phyloP scores from a whole-genome alignment of 768 basidiomycete genomes.

The Lanmaoa rubissima region DNA sequence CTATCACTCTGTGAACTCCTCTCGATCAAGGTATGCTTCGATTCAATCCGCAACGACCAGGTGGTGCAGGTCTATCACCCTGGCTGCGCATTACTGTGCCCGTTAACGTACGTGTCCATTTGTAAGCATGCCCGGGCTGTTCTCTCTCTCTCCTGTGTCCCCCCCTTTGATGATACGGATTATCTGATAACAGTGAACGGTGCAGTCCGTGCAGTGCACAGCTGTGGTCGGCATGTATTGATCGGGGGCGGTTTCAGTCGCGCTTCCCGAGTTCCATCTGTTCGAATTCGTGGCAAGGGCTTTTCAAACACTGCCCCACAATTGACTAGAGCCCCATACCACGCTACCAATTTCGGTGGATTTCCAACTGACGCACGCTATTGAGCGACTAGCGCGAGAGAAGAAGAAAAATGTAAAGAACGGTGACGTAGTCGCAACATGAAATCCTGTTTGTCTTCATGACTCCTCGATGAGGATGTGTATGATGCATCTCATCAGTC shows the following conservation, averaged over 20 bases:
- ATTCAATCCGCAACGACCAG: slow-evolving; percentile 3
- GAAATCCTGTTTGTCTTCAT: slow-evolving; percentile 11
- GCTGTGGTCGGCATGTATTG: slow-evolving; percentile 29
- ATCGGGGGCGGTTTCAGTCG: slow-evolving; percentile 26
- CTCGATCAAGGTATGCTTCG: slow-evolving; percentile 20
- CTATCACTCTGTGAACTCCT: slow-evolving; percentile 9
- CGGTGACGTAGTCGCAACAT: slow-evolving; percentile 8
- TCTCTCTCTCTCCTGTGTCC: slow-evolving; percentile 5
- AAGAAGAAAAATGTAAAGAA: neutral
- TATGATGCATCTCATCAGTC: slow-evolving; percentile 11
- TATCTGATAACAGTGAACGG: slow-evolving; percentile 20
- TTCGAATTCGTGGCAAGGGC: slow-evolving; percentile 20
- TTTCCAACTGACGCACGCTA: slow-evolving; percentile 9
- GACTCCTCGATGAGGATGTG: slow-evolving; percentile 4
- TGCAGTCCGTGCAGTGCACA: slow-evolving; percentile 16
- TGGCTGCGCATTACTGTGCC: slow-evolving; percentile 26
- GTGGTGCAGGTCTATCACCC: slow-evolving; percentile 1
- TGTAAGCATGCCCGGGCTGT: slow-evolving; percentile 3
- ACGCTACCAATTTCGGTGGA: slow-evolving; percentile 6
- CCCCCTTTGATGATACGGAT: neutral
- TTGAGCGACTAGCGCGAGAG: slow-evolving; percentile 17
- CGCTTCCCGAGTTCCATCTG: slow-evolving; percentile 15
- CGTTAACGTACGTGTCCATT: slow-evolving; percentile 3
- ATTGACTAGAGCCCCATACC: slow-evolving; percentile 6
- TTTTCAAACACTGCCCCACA: slow-evolving; percentile 24